Conservation (phyloP, 1,284 basidiomycete species). For the Mycosarcoma maydis region DNA sequence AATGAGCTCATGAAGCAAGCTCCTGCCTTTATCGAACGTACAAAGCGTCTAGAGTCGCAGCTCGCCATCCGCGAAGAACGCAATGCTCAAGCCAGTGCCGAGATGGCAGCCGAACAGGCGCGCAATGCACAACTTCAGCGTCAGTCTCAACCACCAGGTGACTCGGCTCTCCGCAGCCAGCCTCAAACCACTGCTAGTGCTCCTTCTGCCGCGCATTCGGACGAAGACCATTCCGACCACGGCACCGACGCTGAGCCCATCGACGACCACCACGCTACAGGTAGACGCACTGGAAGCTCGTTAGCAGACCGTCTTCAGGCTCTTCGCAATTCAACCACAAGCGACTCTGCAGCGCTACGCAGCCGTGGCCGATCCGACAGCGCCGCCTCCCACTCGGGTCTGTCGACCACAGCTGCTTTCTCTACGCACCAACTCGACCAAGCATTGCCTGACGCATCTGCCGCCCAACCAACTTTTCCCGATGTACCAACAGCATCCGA, state of each 20-base stretch:
- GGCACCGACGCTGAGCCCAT: constrained; percentile 42
- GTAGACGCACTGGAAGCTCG: constrained; percentile 30
- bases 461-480: constrained; percentile 18
- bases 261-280: constrained; percentile 33
- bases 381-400: constrained; percentile 4
- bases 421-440: constrained; percentile 22
- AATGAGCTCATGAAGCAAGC: constrained; percentile 63
- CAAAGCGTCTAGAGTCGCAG: constrained; percentile 58
- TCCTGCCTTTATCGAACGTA: constrained; percentile 58
- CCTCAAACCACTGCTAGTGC: background rate
- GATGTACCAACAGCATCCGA: constrained; percentile 44
- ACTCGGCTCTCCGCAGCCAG: constrained; percentile 22
- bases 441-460: constrained; percentile 12
- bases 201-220: constrained; percentile 7
- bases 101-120: constrained; percentile 28
- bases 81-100: constrained; percentile 33
- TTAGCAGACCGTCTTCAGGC: constrained; percentile 47
- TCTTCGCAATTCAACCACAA: constrained; percentile 32
- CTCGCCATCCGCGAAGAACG: constrained; percentile 54
- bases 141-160: constrained; percentile 28
- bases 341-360: constrained; percentile 37
- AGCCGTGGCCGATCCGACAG: constrained; percentile 25
- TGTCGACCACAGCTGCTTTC: constrained; percentile 17
- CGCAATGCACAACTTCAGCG: constrained; percentile 17
- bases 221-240: constrained; percentile 30